phyloP scores from a whole-genome alignment of 2,329 filamentous ascomycete species.

The Incumbomyces delicatus region DNA sequence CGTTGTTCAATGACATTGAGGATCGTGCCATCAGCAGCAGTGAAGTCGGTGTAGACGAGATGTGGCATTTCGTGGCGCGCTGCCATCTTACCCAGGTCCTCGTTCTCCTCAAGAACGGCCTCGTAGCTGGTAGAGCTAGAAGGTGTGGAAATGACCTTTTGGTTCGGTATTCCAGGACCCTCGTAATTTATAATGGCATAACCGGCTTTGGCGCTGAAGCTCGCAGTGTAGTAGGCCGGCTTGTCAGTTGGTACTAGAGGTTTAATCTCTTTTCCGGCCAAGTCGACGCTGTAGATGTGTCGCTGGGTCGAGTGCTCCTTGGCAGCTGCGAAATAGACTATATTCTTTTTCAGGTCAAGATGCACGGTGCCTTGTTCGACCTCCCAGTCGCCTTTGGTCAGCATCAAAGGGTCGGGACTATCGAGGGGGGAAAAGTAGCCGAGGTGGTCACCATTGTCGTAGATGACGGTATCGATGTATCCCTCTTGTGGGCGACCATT shows the following conservation, averaged over 20 bases:
- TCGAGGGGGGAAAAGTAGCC: slow-evolving; percentile 89
- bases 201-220: slow-evolving; percentile 72
- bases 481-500: slow-evolving; percentile 73
- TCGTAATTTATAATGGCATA: slow-evolving; percentile 77
- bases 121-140: slow-evolving; percentile 56
- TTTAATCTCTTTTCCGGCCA: slow-evolving; percentile 65
- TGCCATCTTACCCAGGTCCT: slow-evolving; percentile 56
- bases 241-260: slow-evolving; percentile 63
- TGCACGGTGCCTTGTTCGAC: slow-evolving; percentile 76
- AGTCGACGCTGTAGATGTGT: slow-evolving; percentile 79
- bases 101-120: slow-evolving; percentile 69
- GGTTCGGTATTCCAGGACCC: slow-evolving; percentile 80
- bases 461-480: slow-evolving; percentile 83
- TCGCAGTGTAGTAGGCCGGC: slow-evolving; percentile 70
- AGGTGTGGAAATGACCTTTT: slow-evolving; percentile 79
- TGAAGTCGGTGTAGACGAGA: slow-evolving; percentile 71
- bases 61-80: slow-evolving; percentile 72
- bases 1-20: slow-evolving; percentile 71
- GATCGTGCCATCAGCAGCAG: slow-evolving; percentile 62
- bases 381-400: slow-evolving; percentile 87
- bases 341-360: slow-evolving; percentile 71
- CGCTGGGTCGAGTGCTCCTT: slow-evolving; percentile 82
- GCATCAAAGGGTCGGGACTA: slow-evolving; percentile 66
- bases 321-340: slow-evolving; percentile 84
- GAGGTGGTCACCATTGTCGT: slow-evolving; percentile 80